A percentile compares a stretch with the other conserved stretches of the same genome.
Conservation (phyloP, 306 rosid species). For the Castanospermum australe region DNA sequence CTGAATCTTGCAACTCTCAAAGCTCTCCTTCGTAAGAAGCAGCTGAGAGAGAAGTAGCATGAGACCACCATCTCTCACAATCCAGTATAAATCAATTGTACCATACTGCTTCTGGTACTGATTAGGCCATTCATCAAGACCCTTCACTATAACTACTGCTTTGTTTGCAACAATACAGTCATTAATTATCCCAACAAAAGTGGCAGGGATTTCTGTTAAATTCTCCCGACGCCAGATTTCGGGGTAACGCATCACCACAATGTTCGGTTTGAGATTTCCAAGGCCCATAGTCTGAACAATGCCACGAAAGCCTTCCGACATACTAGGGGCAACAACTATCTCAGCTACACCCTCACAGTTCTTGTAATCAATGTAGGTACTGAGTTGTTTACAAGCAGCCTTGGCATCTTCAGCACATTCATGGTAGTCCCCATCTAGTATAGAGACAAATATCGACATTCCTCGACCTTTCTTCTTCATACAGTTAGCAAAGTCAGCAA, state of each 20-base stretch:
- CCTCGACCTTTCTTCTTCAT: constrained; percentile 99
- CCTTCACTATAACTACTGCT: constrained; percentile 97
- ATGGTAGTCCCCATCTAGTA: constrained; percentile 92
- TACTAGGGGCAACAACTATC: constrained; percentile 93
- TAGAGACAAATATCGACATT: constrained; percentile 94
- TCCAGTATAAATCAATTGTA: constrained; percentile 95
- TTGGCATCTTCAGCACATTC: constrained; percentile 96
- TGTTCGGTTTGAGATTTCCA: constrained; percentile 98
- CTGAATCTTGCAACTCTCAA: constrained; percentile 97
- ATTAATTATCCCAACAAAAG: constrained; percentile 85
- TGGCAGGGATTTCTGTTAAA: constrained; percentile 85
- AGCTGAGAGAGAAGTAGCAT: constrained; percentile 99
- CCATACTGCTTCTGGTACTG: constrained; percentile 96
- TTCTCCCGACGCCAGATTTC: constrained; percentile 99
- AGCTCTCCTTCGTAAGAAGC: constrained; percentile 89
- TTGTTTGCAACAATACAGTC: constrained; percentile 98
- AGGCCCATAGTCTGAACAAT: constrained; percentile 99
- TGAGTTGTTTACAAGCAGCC: constrained; percentile 89
- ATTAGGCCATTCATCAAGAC: constrained; percentile 99
- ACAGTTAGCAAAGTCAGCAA: constrained; percentile 97
- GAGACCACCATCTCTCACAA: constrained; percentile 97
- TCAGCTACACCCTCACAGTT: constrained; percentile 99
- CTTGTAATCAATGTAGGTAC: constrained; percentile 91
- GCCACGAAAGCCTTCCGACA: constrained; percentile 95
- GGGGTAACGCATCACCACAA: constrained; percentile 96